These are phyloP conservation scores for Chytriomyces confervae DNA, from an alignment of 192 early-diverging fungal species.

Conservation along the genomic window DNA sequence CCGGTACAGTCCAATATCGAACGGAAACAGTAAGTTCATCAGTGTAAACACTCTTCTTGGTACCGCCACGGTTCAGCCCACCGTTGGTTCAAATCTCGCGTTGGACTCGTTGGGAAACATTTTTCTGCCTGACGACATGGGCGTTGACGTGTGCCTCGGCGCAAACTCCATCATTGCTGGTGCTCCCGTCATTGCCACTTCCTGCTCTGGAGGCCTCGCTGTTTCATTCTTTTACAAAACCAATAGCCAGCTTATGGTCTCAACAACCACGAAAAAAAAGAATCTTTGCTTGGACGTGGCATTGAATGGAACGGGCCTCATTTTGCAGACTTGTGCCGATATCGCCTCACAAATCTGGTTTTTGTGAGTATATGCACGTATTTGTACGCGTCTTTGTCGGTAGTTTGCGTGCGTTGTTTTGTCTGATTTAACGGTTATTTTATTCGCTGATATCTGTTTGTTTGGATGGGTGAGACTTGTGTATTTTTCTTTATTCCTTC, in stretches of 20 bases:
- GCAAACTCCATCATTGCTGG: neutral
- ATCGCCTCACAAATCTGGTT: too few relatives aligned
- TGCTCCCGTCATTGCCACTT: neutral
- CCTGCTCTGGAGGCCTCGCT: neutral
- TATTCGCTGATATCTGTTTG: too few relatives aligned
- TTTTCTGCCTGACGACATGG: neutral
- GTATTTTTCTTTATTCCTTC: too few relatives aligned
- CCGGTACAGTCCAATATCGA: neutral
- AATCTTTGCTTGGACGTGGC: neutral
- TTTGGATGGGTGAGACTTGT: too few relatives aligned
- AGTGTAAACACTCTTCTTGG: neutral
- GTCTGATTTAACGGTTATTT: too few relatives aligned
- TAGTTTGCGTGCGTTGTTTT: too few relatives aligned
- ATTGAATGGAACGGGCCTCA: too few relatives aligned
- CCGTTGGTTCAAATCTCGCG: neutral
- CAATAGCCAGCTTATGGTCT: neutral
- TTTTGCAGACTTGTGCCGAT: too few relatives aligned
- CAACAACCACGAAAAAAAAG: neutral
- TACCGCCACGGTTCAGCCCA: neutral
- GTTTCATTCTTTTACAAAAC: neutral
- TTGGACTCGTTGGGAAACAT: neutral
- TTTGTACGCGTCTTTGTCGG: too few relatives aligned
- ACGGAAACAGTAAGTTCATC: neutral
- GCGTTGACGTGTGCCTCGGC: neutral
- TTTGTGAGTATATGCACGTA: too few relatives aligned